Conservation (phyloP, 176 grass and related monocot genomes). For the Microstegium vimineum region DNA sequence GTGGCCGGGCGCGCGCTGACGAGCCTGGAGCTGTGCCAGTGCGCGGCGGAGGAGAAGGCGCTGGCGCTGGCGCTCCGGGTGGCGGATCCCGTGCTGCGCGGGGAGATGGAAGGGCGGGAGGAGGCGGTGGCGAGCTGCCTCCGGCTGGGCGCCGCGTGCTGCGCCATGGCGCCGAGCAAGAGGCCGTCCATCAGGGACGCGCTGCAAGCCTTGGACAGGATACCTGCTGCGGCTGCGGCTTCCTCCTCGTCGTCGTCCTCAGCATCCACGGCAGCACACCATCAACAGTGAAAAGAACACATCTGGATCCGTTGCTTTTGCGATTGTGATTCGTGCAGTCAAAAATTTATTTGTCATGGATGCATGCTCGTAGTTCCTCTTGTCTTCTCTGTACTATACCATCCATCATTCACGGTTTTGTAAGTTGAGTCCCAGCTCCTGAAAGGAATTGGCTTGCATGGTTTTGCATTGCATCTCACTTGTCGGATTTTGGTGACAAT, state of each 20-base stretch:
- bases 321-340: background rate
- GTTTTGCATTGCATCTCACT: background rate
- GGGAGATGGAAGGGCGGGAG: constrained; percentile 57
- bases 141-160: constrained; percentile 64
- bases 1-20: constrained; percentile 65
- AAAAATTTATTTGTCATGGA: background rate
- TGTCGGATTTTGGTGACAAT: background rate
- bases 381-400: background rate
- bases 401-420: background rate
- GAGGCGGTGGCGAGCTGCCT: constrained; percentile 62
- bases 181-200: constrained; percentile 76
- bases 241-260: too few relatives aligned
- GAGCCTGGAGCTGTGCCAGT: constrained; percentile 66
- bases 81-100: constrained; percentile 49
- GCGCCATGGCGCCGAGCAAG: constrained; percentile 51
- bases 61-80: constrained; percentile 31
- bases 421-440: background rate
- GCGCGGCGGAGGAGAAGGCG: constrained; percentile 12
- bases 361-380: background rate
- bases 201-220: constrained; percentile 54
- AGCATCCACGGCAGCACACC: background rate
- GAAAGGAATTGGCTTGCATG: constrained; percentile 1
- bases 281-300: background rate
- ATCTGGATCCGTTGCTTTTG: background rate
- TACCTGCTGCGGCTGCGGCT: constrained; percentile 20